Evolutionary conservation across 129 eudicot genomes (phyloP), one percentile per base, ranked within the genome.

Genomic region (Flaveria linearis): DNA sequence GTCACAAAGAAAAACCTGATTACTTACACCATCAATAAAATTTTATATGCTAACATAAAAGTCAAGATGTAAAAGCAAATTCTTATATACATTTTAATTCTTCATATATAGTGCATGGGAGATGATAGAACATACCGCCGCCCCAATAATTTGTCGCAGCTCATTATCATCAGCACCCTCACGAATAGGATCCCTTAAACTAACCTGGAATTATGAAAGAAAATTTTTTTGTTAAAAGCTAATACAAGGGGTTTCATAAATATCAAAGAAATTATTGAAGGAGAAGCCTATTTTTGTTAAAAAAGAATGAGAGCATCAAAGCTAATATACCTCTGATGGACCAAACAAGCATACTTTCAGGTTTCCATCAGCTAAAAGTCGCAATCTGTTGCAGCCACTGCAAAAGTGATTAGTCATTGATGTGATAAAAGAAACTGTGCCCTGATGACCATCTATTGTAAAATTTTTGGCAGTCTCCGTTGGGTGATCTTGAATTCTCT

Each of bases 401-500:
- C 99, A 94, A 63, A 94, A 94, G 76, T 94, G 99, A 85, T 94
- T 88, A 7, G 96, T 91, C 99, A 94, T 94, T 64, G 99, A 94
- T 43, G 99, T 89, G 70, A 94, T 91, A 73, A 94, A 94, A 49
- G 99, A 94, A 78, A 94, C 89, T 17, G 99, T 88, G 60, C 99
- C 99, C 73, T 52, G 83, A 82, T 94, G 97, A 58, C 97, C 97
- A 56, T 91, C 99, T 76, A 94, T 76, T 49, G 83, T 80, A 82
- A 87, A 94, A 82, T 91, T 94, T 88, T 94, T 94, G 49, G 99
- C 99, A 33, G 99, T 94, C 72, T 94, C 99, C 50, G 94, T 76
- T 72, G 90, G 94, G 76, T 89, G 90, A 83, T 94, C 97, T 60
- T 82, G 80, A 57, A 88, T 87, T 76, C 99, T 89, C 65, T 83